Evolutionary conservation across 352 stramenopile species (phyloP).

Genomic region (Globisporangium apiculatum): DNA sequence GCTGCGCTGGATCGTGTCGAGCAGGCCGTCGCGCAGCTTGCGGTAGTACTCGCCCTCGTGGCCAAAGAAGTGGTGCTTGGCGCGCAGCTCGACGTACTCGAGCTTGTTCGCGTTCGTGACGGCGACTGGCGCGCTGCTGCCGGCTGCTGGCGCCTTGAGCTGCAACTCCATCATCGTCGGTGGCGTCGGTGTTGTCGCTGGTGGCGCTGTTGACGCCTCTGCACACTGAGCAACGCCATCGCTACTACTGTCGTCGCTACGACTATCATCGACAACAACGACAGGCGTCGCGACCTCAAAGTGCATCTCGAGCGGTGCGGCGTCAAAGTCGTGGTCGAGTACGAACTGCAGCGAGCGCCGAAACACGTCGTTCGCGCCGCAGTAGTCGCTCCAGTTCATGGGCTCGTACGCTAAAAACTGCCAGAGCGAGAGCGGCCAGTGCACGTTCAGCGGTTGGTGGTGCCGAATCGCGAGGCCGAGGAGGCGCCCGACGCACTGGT

Average conservation of each 20-base stretch:
- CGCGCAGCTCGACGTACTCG: conserved; percentile 52
- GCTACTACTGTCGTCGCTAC: neutral
- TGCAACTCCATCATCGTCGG: conserved; percentile 56
- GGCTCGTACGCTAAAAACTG: conserved; percentile 48
- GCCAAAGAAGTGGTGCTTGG: conserved; percentile 57
- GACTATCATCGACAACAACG: conserved; percentile 15
- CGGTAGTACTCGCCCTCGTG: conserved; percentile 49
- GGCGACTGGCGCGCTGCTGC: conserved; percentile 16
- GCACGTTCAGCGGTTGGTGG: conserved; percentile 48
- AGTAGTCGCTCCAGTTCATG: conserved; percentile 57
- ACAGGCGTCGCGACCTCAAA: conserved; percentile 62
- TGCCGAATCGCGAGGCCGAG: conserved; percentile 66
- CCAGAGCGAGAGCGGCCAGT: conserved; percentile 63
- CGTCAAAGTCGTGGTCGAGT: conserved; percentile 59
- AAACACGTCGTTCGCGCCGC: conserved; percentile 45
- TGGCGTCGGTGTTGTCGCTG: neutral
- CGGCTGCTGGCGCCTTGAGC: conserved; percentile 15
- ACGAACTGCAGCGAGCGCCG: conserved; percentile 55
- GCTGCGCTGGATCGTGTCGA: conserved; percentile 37
- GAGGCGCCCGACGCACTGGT: conserved; percentile 53
- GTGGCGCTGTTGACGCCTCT: conserved; percentile 12
- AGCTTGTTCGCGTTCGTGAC: conserved; percentile 72
- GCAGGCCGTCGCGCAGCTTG: conserved; percentile 50
- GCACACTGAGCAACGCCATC: conserved; percentile 36
- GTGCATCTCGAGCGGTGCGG: conserved; percentile 42